Conservation (phyloP, 2,329 filamentous ascomycete species). For the Aureobasidium sp. region DNA sequence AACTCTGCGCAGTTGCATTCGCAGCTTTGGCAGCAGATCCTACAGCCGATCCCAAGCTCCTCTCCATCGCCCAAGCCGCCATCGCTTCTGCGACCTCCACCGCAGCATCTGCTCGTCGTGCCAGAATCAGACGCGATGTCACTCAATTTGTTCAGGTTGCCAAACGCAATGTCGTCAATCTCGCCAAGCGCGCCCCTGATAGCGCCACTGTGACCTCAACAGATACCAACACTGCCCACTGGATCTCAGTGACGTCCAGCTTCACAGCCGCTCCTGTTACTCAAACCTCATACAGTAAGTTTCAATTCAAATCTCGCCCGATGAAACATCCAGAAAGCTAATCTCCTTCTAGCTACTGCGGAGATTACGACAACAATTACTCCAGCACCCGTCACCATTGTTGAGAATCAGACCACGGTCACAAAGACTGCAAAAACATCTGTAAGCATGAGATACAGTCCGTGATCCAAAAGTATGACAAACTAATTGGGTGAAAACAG, state of each 20-base stretch:
- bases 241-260: slow-evolving; percentile 19
- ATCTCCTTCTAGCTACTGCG: neutral
- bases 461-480: neutral
- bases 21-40: neutral
- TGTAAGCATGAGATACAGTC: neutral
- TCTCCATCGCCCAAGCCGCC: neutral
- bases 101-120: neutral
- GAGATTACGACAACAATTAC: slow-evolving; percentile 2
- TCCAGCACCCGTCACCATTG: neutral
- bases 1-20: slow-evolving; percentile 24
- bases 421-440: neutral
- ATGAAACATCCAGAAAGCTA: neutral
- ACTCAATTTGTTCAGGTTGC: neutral
- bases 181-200: slow-evolving; percentile 28
- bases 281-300: slow-evolving; percentile 16
- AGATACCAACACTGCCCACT: slow-evolving; percentile 16
- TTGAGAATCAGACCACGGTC: neutral
- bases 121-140: neutral
- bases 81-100: neutral
- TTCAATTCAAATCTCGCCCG: too few species aligned
- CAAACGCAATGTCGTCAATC: neutral
- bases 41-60: neutral
- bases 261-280: slow-evolving; percentile 21
- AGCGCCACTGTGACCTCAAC: slow-evolving; percentile 28
- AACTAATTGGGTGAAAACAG: neutral